These are phyloP conservation scores for Globisporangium cederbergense DNA, from an alignment of 352 stramenopile species.

Conservation along the genomic window DNA sequence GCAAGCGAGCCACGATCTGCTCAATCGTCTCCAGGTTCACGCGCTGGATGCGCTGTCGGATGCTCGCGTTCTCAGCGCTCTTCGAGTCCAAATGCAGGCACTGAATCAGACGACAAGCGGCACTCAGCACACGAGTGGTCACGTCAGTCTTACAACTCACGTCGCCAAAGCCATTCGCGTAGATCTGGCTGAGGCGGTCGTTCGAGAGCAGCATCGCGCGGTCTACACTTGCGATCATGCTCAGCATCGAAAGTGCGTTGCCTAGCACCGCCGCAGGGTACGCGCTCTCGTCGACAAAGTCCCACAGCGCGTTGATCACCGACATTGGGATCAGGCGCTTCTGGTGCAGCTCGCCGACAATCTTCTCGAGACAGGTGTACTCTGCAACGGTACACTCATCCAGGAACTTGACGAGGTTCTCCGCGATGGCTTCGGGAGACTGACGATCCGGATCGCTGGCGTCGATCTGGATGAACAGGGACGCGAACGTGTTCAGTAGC, in stretches of 20 bases:
- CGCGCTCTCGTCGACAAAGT: slow-evolving; percentile 52
- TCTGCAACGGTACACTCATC: slow-evolving; percentile 77
- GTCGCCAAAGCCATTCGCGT: slow-evolving; percentile 54
- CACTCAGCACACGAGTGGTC: slow-evolving; percentile 49
- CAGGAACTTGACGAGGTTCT: slow-evolving; percentile 71
- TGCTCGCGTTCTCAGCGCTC: slow-evolving; percentile 27
- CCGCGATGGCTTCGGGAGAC: slow-evolving; percentile 44
- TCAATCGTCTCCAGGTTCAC: slow-evolving; percentile 88
- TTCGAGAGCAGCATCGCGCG: slow-evolving; percentile 60
- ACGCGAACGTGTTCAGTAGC: slow-evolving; percentile 81
- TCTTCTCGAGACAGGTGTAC: slow-evolving; percentile 73
- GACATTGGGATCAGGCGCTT: slow-evolving; percentile 57
- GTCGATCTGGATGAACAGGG: slow-evolving; percentile 60
- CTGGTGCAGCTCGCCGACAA: slow-evolving; percentile 59
- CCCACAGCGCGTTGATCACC: slow-evolving; percentile 69
- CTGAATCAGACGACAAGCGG: slow-evolving; percentile 62
- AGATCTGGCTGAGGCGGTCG: slow-evolving; percentile 50
- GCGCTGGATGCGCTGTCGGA: slow-evolving; percentile 48
- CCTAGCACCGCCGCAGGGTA: slow-evolving; percentile 58
- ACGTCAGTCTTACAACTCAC: slow-evolving; percentile 45
- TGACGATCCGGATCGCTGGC: slow-evolving; percentile 35
- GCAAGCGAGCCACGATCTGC: slow-evolving; percentile 86
- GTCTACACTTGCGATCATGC: slow-evolving; percentile 68
- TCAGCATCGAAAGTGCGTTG: slow-evolving; percentile 58
- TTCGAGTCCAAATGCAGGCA: slow-evolving; percentile 58